Evolutionary conservation across 768 basidiomycete species (phyloP).

Genomic region (Mycena leptocephala): DNA sequence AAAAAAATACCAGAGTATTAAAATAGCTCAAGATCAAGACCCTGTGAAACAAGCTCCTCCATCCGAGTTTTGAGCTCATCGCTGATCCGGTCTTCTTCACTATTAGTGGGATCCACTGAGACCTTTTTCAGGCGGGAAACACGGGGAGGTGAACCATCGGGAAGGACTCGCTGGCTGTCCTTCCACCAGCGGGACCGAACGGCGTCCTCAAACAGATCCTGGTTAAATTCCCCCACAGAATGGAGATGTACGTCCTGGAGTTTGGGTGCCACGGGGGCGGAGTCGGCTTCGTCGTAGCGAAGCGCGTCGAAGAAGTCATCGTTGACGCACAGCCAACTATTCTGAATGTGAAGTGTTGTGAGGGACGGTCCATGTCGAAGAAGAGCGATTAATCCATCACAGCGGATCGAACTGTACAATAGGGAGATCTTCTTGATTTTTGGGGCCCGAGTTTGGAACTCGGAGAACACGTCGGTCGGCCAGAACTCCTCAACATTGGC

Average conservation of each 20-base stretch:
- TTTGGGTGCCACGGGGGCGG: constrained; percentile 3
- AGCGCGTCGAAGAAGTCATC: constrained; percentile 2
- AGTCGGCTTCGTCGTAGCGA: neutral
- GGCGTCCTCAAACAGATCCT: neutral
- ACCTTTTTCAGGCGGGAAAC: neutral
- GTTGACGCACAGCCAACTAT: neutral
- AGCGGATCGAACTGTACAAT: neutral
- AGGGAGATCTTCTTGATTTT: neutral
- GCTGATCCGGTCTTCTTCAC: too few species aligned
- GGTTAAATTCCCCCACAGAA: neutral
- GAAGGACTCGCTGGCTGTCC: neutral
- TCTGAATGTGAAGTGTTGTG: neutral
- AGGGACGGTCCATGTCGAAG: constrained; percentile 7
- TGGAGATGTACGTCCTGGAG: neutral
- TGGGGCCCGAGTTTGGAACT: constrained; percentile 2
- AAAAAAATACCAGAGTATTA: too few species aligned
- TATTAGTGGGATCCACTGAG: neutral
- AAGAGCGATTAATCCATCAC: neutral
- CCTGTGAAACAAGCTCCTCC: neutral
- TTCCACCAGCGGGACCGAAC: constrained; percentile 16
- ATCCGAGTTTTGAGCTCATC: neutral
- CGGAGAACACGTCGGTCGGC: constrained; percentile 1
- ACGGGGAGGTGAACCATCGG: neutral
- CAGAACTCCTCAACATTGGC: neutral
- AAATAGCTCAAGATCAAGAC: neutral